Conservation (phyloP, 176 grass and related monocot genomes). For the Cenchrus fungigraminus region DNA sequence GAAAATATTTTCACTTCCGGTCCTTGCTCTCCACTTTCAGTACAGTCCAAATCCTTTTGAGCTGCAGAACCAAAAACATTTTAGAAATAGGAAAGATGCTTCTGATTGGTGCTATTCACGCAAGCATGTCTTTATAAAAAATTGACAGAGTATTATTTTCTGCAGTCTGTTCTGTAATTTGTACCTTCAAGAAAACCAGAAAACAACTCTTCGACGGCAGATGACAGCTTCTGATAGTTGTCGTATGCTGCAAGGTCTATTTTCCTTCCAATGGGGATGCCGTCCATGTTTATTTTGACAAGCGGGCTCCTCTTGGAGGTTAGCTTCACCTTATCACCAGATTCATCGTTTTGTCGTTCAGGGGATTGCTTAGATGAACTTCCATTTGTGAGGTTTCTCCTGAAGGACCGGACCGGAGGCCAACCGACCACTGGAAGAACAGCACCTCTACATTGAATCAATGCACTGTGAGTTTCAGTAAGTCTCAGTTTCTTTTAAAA, state of each 20-base stretch:
- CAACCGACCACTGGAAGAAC: constrained; percentile 83
- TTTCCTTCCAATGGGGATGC: constrained; percentile 95
- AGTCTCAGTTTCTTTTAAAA: background rate
- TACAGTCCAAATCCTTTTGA: constrained; percentile 60
- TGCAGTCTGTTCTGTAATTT: background rate
- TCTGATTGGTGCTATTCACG: background rate
- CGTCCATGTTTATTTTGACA: constrained; percentile 98
- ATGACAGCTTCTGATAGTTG: constrained; percentile 68
- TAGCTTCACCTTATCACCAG: constrained; percentile 34
- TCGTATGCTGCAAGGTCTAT: constrained; percentile 61
- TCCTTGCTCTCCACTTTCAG: constrained; percentile 39
- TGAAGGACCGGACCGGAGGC: constrained; percentile 87
- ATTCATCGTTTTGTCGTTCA: constrained; percentile 50
- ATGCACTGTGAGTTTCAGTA: constrained; percentile 9
- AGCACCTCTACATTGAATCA: constrained; percentile 53
- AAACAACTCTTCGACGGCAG: constrained; percentile 72
- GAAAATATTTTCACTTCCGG: constrained; percentile 69
- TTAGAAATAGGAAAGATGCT: background rate
- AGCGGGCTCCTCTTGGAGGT: constrained; percentile 60
- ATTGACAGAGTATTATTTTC: background rate
- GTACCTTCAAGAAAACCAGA: constrained; percentile 71
- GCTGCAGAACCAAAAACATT: constrained; percentile 32
- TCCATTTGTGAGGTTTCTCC: constrained; percentile 73
- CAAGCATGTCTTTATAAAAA: background rate
- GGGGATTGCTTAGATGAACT: constrained; percentile 65